phyloP scores from a whole-genome alignment of 2,329 filamentous ascomycete genomes.

The Colletotrichum sublineola region DNA sequence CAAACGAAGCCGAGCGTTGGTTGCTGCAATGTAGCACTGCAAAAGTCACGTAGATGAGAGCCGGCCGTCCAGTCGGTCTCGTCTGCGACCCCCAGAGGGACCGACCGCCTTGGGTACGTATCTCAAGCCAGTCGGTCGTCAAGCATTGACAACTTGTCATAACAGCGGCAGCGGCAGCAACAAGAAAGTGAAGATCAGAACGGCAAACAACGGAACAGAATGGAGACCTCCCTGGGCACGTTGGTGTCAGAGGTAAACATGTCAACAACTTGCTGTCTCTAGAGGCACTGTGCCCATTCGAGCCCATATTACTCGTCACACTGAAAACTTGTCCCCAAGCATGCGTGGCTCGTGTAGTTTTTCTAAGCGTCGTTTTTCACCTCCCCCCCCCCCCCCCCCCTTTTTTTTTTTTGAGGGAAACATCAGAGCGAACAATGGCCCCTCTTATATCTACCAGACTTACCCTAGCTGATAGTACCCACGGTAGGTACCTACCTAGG shows the following conservation, averaged over 20 bases:
- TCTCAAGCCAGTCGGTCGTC: not conserved
- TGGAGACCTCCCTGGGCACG: conserved; percentile 23
- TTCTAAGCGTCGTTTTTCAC: too few relatives aligned
- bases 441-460: too few relatives aligned
- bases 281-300: conserved; percentile 20
- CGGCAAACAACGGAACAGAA: conserved; percentile 38
- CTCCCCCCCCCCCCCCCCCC: too few relatives aligned
- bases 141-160: not conserved
- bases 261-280: conserved; percentile 32
- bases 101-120: too few relatives aligned
- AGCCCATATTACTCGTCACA: conserved; percentile 36
- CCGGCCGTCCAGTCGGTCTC: not conserved
- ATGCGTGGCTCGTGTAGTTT: too few relatives aligned
- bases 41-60: conserved; percentile 26
- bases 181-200: not conserved
- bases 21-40: conserved; percentile 17
- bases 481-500: too few relatives aligned
- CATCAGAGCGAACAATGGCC: too few relatives aligned
- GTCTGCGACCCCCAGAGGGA: too few relatives aligned
- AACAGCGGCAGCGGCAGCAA: not conserved
- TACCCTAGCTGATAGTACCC: too few relatives aligned
- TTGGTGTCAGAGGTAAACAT: conserved; percentile 10
- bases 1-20: not conserved
- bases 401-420: not conserved
- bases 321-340: too few relatives aligned